Evolutionary conservation across 768 basidiomycete genomes (phyloP), one percentile per base, ranked within the genome.

Genomic region (Auricularia cornea): DNA sequence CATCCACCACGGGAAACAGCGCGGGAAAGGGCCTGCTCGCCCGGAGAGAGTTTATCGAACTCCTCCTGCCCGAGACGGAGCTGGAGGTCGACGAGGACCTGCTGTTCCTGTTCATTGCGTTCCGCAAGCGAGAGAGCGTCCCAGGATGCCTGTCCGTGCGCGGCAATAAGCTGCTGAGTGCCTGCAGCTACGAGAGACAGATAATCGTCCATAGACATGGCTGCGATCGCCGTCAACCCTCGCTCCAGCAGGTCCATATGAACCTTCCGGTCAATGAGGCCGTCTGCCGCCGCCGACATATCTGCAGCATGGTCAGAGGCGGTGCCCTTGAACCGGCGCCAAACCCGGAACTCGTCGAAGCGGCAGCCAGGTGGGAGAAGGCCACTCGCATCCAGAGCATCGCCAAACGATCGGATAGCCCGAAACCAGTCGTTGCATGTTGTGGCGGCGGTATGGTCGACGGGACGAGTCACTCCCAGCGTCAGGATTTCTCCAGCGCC

Each of bases 1-100:
- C 77, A 78, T 1, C 75, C 76, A 29, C 66, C 74, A 70, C 71
- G 73, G 6, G 78, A 63, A 63, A 78, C 77, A 1, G 76, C 65
- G 11, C 69, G 59, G 1, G 72, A 62, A 0, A 61, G 60, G 10
- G 59, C 57, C 48, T 64, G 28, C 59, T 72, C 68, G 1, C 30
- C 28, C 3, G 59, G 56, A 0, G 69, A 54, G 2, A 74, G 57
- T n/a, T 38, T 38, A 1, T 48, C 62, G 51, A 68, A 70, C 4
- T 56, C 62, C 0, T 63, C 66, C 30, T 62, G 54, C 3, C 70
- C 68, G 2, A 72, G 63, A 14, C 62, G 61, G 14, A 64, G 33
- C 31, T 65, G 60, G 10, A 73, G 54, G 3, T 67, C 64, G 2
- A 64, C n/a, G 48, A 67, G 66, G 11, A 69, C 48, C 59, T 70